Conservation (phyloP, 495 filamentous ascomycete species). For the Penicillium paradoxum region DNA sequence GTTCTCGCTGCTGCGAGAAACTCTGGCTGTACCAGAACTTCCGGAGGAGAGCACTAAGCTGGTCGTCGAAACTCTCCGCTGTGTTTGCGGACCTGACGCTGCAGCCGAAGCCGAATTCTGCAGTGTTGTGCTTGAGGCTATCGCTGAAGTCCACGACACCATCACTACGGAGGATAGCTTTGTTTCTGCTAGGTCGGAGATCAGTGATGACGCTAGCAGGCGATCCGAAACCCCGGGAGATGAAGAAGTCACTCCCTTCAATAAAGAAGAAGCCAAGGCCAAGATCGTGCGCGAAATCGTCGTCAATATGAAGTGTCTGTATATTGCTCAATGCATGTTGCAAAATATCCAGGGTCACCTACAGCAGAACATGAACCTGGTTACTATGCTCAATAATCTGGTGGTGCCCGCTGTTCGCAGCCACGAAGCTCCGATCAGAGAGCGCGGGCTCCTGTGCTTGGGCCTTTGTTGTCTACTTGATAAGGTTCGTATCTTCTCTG, state of each 20-base stretch:
- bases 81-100: conserved; percentile 69
- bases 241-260: conserved; percentile 45
- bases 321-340: conserved; percentile 96
- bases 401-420: conserved; percentile 91
- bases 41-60: conserved; percentile 91
- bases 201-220: conserved; percentile 56
- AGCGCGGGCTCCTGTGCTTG: conserved; percentile 81
- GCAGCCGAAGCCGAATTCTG: conserved; percentile 91
- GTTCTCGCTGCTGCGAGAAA: conserved; percentile 82
- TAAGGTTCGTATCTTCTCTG: conserved; percentile 46
- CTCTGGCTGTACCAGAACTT: conserved; percentile 76
- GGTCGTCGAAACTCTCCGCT: conserved; percentile 73
- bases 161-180: conserved; percentile 82
- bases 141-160: conserved; percentile 92
- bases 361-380: conserved; percentile 79
- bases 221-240: conserved; percentile 42
- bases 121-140: conserved; percentile 83
- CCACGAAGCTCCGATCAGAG: conserved; percentile 88
- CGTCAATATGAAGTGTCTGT: conserved; percentile 96
- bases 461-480: conserved; percentile 90
- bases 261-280: conserved; percentile 68
- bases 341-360: conserved; percentile 81
- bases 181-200: conserved; percentile 81
- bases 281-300: conserved; percentile 86
- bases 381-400: conserved; percentile 93